Percentiles rank a stretch among this genome's conserved stretches.
phyloP scores from a whole-genome alignment of 1,139 yeast genomes.

The Pneumocystis carinii region DNA sequence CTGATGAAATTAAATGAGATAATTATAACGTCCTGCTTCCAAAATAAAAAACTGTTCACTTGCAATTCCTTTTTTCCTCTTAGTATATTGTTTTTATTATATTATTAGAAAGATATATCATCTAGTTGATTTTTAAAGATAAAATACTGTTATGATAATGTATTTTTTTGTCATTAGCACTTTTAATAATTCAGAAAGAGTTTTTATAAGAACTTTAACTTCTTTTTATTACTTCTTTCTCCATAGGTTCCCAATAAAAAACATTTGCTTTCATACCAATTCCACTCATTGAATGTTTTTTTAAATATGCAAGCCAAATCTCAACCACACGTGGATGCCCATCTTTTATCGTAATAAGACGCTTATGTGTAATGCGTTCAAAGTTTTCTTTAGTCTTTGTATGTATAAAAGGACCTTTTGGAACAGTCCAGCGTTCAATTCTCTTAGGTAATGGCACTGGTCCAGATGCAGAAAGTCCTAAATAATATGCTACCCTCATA shows the following conservation, averaged over 20 bases:
- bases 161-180: background rate
- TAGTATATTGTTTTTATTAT: too few species aligned
- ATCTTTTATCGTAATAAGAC: conserved; percentile 63
- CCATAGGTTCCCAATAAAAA: conserved; percentile 3
- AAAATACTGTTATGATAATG: too few species aligned
- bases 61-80: too few species aligned
- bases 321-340: conserved; percentile 76
- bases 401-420: conserved; percentile 83
- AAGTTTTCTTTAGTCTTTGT: conserved; percentile 92
- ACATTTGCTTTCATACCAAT: conserved; percentile 63
- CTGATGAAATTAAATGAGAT: too few species aligned
- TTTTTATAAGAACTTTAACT: background rate
- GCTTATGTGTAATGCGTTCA: conserved; percentile 70
- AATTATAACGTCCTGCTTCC: too few species aligned
- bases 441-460: conserved; percentile 53
- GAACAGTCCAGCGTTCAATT: conserved; percentile 86
- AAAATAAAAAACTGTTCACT: too few species aligned
- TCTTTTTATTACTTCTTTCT: background rate
- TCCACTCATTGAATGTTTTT: conserved; percentile 64
- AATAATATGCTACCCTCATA: conserved; percentile 72
- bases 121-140: too few species aligned
- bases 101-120: too few species aligned
- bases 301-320: conserved; percentile 62
- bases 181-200: background rate
- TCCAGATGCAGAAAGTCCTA: conserved; percentile 70